Base-by-base conservation (phyloP, 2,329 filamentous ascomycete genomes). In the Colletotrichum tropicale region DNA sequence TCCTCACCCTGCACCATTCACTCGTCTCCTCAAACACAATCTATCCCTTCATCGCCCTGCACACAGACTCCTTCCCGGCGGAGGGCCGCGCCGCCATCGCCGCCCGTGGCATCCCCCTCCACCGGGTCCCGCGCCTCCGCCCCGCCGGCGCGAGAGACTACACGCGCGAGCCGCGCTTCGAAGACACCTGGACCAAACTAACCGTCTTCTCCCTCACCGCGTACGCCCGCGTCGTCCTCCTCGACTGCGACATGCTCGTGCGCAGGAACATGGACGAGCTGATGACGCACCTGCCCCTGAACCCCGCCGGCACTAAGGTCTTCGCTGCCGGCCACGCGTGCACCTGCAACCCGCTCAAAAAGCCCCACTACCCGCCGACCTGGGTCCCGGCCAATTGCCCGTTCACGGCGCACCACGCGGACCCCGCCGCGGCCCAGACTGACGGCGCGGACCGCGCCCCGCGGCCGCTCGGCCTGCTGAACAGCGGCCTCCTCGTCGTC, bases 201-300 rank as follows among this genome's bases (percentile, higher is more conserved):
- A 28, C 24, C 16, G 26, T 30, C 56, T 98, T 98, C 83, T 92
- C 91, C 24, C 88, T 98, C 30, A 89, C 89, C 21, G 92, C 96
- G 82, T 98, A 96, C 85, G 89, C 93, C 26, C 91, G 95, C 38
- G 91, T 98, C 32, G 94, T 98, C 38, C 94, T 95, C 85, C 89
- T 98, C 68, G 95, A 98, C 85, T 94, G 93, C 81, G 95, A 98
- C 86, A 98, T 98, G 95, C 86, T 98, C 66, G 92, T 95, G 10
- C 85, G 93, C 78, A 89, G 89, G 80, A 97, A 98, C 84, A 98
- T 98, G 94, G 95, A 98, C 83, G 95, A 98, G 86, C 87, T 98
- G 79, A 98, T 98, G 94, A 91, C n/a, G 2, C n/a, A 94, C 21
- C 80, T 98, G 65, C 87, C 91, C 76, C 90, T 98, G 56, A 94